These are phyloP conservation scores for Podaxis mareebaensis DNA, from an alignment of 768 basidiomycete species.

Conservation along the genomic window DNA sequence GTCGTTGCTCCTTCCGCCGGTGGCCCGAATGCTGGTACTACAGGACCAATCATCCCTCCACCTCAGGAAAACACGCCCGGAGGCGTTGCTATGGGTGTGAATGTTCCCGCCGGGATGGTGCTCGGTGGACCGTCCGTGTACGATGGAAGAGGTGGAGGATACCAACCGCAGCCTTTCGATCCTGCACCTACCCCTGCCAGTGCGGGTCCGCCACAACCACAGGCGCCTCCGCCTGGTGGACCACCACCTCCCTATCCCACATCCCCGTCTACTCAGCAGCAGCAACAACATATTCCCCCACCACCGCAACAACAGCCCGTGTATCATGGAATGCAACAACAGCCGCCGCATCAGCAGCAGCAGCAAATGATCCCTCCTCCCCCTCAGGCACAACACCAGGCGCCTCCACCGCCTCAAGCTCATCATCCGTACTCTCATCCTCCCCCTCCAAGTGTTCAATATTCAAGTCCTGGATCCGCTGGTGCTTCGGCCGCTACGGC, in stretches of 20 bases:
- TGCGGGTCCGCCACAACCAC: constrained; percentile 20
- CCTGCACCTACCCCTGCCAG: constrained; percentile 19
- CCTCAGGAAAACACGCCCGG: constrained; percentile 15
- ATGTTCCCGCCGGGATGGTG: constrained; percentile 20
- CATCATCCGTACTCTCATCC: constrained; percentile 23
- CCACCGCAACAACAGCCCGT: constrained; percentile 20
- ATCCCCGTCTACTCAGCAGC: constrained; percentile 15
- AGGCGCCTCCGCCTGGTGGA: constrained; percentile 22
- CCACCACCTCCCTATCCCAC: constrained; percentile 15
- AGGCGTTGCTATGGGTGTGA: constrained; percentile 20
- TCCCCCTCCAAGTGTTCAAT: constrained; percentile 18
- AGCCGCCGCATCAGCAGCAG: constrained; percentile 21
- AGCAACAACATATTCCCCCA: constrained; percentile 19
- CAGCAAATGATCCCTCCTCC: constrained; percentile 22
- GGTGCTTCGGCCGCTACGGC: not conserved
- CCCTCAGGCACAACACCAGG: constrained; percentile 20
- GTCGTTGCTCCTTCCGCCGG: constrained; percentile 17
- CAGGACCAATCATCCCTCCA: constrained; percentile 6
- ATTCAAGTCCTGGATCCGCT: not conserved
- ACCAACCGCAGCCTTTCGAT: constrained; percentile 26
- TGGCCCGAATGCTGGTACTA: not conserved
- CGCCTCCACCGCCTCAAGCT: constrained; percentile 27
- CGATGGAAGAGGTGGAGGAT: constrained; percentile 32
- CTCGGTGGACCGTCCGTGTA: constrained; percentile 31
- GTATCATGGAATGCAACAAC: constrained; percentile 21